These are phyloP conservation scores for Beauveria brongniartii DNA, from an alignment of 2,329 filamentous ascomycete genomes.

Conservation along the genomic window DNA sequence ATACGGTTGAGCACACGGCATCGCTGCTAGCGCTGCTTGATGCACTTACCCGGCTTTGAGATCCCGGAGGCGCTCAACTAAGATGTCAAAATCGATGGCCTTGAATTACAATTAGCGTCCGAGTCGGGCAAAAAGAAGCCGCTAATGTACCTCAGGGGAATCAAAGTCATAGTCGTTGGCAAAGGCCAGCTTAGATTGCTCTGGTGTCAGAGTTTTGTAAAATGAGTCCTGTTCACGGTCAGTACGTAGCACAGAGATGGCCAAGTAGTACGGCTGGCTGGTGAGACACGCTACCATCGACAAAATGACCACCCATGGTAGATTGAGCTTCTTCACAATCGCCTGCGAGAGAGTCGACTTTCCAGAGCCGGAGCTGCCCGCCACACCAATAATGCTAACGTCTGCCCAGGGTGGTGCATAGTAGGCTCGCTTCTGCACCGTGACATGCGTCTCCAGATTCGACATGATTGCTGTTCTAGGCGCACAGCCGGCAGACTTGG, in stretches of 20 bases:
- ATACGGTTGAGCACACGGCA: slow-evolving; percentile 10
- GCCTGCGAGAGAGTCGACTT: slow-evolving; percentile 92
- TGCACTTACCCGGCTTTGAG: slow-evolving; percentile 80
- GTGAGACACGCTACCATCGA: slow-evolving; percentile 63
- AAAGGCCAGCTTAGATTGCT: slow-evolving; percentile 75
- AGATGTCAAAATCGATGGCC: slow-evolving; percentile 87
- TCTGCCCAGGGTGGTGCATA: slow-evolving; percentile 96
- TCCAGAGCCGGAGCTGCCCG: slow-evolving; percentile 86
- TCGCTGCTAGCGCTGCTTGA: neutral
- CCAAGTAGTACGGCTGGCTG: neutral
- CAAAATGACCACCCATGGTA: slow-evolving; percentile 96
- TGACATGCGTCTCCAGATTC: slow-evolving; percentile 33
- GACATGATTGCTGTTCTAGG: slow-evolving; percentile 17
- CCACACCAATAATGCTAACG: slow-evolving; percentile 92
- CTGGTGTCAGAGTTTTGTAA: slow-evolving; percentile 79
- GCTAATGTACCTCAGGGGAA: slow-evolving; percentile 57
- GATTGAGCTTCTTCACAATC: slow-evolving; percentile 79
- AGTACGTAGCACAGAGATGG: neutral
- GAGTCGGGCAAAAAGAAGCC: neutral
- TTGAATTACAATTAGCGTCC: slow-evolving; percentile 18
- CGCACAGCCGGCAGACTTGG: neutral
- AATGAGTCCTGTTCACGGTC: slow-evolving; percentile 73
- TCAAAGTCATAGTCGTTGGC: slow-evolving; percentile 94
- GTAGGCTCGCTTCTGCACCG: slow-evolving; percentile 53
- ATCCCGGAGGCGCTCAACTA: slow-evolving; percentile 71